phyloP scores from a whole-genome alignment of 2,329 filamentous ascomycete species.

The Chalaropsis ovoidea region DNA sequence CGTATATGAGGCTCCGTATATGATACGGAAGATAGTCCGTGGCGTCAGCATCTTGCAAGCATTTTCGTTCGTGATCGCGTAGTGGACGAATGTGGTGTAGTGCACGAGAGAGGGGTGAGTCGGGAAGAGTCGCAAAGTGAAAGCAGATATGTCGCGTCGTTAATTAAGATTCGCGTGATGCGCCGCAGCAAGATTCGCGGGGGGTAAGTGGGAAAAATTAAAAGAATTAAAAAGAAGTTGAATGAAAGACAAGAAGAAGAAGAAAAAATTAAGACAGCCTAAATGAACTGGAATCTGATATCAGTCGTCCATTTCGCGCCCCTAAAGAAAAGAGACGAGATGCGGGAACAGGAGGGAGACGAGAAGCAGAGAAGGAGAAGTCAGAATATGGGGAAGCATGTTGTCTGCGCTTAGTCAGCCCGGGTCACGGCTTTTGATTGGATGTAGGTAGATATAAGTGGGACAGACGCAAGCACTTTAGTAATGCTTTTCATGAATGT shows the following conservation, averaged over 20 bases:
- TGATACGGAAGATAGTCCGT: conserved; percentile 59
- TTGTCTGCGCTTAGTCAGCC: too few species aligned
- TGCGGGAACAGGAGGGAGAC: neutral
- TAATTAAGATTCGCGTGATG: neutral
- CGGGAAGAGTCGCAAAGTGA: conserved; percentile 2
- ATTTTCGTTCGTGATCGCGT: conserved; percentile 26
- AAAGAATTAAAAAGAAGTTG: conserved; percentile 4
- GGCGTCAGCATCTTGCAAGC: conserved; percentile 35
- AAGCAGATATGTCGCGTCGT: conserved; percentile 9
- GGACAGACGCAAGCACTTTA: too few species aligned
- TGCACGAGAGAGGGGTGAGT: neutral
- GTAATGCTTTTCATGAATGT: too few species aligned
- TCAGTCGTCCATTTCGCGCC: neutral
- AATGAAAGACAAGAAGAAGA: conserved; percentile 16
- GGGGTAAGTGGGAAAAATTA: conserved; percentile 8
- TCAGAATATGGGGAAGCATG: too few species aligned
- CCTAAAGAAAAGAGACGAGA: neutral
- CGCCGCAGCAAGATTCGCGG: conserved; percentile 22
- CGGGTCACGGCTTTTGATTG: neutral
- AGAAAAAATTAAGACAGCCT: neutral
- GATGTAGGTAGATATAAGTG: neutral
- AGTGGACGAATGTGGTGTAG: neutral
- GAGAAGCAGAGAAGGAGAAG: neutral
- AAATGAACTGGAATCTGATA: neutral
- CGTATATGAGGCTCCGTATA: conserved; percentile 71